phyloP scores from a whole-genome alignment of 352 stramenopile species.

The Phytophthora lateralis region DNA sequence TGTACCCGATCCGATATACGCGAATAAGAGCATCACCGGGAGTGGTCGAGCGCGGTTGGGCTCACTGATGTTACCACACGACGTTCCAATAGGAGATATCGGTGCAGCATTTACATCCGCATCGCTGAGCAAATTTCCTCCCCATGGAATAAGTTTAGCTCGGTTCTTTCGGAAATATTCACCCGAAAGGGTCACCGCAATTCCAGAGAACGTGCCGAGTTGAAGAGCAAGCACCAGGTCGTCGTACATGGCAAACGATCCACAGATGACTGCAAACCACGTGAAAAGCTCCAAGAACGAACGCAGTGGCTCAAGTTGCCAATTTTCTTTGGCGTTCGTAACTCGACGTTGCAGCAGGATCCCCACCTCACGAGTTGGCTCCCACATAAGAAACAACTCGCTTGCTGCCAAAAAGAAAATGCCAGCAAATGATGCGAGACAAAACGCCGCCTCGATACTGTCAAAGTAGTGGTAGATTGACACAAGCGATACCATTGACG shows the following conservation, averaged over 20 bases:
- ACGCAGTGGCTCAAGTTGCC: constrained; percentile 70
- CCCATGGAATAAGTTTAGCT: constrained; percentile 58
- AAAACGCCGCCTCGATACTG: constrained; percentile 86
- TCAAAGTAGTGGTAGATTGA: constrained; percentile 89
- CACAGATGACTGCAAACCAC: constrained; percentile 80
- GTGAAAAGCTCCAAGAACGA: constrained; percentile 87
- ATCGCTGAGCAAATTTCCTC: constrained; percentile 30
- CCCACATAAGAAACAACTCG: constrained; percentile 85
- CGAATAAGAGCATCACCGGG: constrained; percentile 78
- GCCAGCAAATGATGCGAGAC: constrained; percentile 73
- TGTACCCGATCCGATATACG: constrained; percentile 84
- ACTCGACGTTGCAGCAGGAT: constrained; percentile 79
- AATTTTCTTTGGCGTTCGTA: constrained; percentile 80
- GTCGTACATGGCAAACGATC: constrained; percentile 83
- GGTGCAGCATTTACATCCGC: constrained; percentile 22
- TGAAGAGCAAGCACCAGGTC: constrained; percentile 81
- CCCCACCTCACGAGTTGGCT: constrained; percentile 72
- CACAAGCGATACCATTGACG: constrained; percentile 68
- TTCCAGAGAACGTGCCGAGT: constrained; percentile 83
- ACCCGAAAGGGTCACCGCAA: constrained; percentile 76
- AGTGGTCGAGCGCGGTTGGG: constrained; percentile 35
- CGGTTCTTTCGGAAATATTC: constrained; percentile 79
- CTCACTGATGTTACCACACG: constrained; percentile 11
- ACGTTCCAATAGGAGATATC: constrained; percentile 27
- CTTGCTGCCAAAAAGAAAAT: constrained; percentile 83